Conservation (phyloP, 2,329 filamentous ascomycete genomes). For the Trichoderma sp. region DNA sequence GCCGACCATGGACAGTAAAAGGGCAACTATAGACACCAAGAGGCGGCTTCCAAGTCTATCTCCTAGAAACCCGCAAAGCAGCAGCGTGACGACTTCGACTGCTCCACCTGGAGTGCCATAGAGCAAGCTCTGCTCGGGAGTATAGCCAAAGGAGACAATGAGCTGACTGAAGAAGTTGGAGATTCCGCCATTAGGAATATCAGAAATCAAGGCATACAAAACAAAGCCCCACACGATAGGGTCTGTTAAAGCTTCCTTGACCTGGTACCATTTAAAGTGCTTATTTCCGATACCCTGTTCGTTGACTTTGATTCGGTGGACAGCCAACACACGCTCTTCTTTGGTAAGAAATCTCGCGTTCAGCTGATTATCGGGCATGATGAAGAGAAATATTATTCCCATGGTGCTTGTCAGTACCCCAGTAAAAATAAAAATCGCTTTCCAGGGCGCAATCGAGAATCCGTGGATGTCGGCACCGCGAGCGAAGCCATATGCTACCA, state of each 20-base stretch:
- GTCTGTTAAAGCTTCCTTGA: slow-evolving; percentile 37
- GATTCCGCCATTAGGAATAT: slow-evolving; percentile 27
- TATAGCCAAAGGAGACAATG: slow-evolving; percentile 62
- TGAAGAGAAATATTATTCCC: slow-evolving; percentile 21
- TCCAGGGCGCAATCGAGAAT: slow-evolving; percentile 25
- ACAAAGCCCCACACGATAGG: slow-evolving; percentile 23
- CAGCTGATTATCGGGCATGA: slow-evolving; percentile 25
- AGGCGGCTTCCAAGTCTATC: slow-evolving; percentile 25
- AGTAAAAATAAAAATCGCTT: slow-evolving; percentile 25
- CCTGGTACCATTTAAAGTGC: slow-evolving; percentile 65
- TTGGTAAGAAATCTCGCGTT: slow-evolving; percentile 24
- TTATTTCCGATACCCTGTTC: slow-evolving; percentile 70
- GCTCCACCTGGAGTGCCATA: slow-evolving; percentile 67
- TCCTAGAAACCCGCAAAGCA: slow-evolving; percentile 47
- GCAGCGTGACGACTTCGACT: slow-evolving; percentile 61
- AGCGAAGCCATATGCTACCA: slow-evolving; percentile 26
- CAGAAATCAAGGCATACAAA: slow-evolving; percentile 15
- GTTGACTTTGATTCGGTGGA: slow-evolving; percentile 59
- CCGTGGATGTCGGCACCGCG: slow-evolving; percentile 16
- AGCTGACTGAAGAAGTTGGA: slow-evolving; percentile 45
- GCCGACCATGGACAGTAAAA: slow-evolving; percentile 41
- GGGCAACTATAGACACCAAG: slow-evolving; percentile 25
- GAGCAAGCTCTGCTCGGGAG: slow-evolving; percentile 61
- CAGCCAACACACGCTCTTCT: slow-evolving; percentile 22
- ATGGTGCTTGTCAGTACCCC: slow-evolving; percentile 22